Conservation (phyloP, 441 rosid species). For the Corymbia citriodora region DNA sequence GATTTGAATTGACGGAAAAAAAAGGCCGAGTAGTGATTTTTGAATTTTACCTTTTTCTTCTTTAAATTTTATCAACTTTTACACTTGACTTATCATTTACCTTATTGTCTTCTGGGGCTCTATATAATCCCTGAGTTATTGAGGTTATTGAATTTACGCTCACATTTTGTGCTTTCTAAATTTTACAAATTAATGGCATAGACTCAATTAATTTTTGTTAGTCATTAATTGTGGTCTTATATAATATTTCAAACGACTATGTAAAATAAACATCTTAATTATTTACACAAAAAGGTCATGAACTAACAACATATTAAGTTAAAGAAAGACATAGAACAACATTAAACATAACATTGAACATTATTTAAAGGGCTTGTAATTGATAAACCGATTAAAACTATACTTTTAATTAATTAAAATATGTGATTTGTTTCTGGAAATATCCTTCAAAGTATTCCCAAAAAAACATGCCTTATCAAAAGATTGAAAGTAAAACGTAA, state of each 20-base stretch:
- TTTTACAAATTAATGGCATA: no score
- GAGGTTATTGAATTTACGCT: no score
- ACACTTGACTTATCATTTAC: not conserved
- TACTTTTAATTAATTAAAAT: not conserved
- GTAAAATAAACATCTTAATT: no score
- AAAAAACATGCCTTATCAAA: not conserved
- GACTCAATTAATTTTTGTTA: no score
- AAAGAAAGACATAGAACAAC: not conserved
- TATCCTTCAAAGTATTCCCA: not conserved
- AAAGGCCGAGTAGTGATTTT: not conserved
- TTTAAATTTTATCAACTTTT: not conserved
- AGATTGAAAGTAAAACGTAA: not conserved
- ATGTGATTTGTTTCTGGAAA: not conserved
- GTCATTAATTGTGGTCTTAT: no score
- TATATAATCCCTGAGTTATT: not conserved
- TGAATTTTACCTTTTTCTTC: not conserved
- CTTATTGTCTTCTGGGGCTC: not conserved
- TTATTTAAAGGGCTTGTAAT: not conserved
- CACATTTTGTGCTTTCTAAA: no score
- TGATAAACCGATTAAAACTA: not conserved
- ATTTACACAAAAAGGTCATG: accelerated
- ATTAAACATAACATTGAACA: not conserved
- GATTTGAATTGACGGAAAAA: not conserved
- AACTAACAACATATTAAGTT: no score
- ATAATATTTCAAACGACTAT: accelerated